Evolutionary conservation across 768 basidiomycete species (phyloP), one percentile per base, ranked within the genome.

Genomic region (Lactarius sp.): DNA sequence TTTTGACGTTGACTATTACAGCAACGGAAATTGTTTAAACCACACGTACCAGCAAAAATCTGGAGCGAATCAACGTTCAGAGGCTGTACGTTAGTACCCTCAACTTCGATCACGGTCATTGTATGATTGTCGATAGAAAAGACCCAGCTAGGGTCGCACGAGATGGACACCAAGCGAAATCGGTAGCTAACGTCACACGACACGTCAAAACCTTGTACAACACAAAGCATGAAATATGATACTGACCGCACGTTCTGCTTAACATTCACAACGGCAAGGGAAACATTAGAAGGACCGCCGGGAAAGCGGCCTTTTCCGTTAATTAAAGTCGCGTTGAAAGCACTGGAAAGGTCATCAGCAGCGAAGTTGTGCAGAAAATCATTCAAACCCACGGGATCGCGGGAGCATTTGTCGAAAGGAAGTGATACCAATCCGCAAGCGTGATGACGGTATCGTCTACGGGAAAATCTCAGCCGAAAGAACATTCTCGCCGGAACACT

Each of bases 261-360:
- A 27, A 86, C 81, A 42, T 75, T 75, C 64, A 85, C 71, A 4
- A 85, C 75, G 0, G 84, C 68, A 36, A 85, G 74, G 3, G 73
- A 66, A 3, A 72, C 68, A 2, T 22, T 39, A n/a, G 66, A 34
- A 5, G 82, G 78, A 4, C 82, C 82, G 8, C 74, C 77, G 7
- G 66, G 7, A 49, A 68, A 77, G 49, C 82, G 79, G 27, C 84
- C 84, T 7, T 69, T 68, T 0, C 83, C 83, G 51, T 85, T 85
- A 56, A 85, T 82, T 7, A 85, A 67, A 0, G 78, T 80, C 12
- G 82, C 72, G 60, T 82, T 70, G 1, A 77, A 59, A 22, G 53
- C n/a, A 20, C 55, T 58, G 6, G 4, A 56, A 44, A 39, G 5
- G 4, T 67, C 59, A 13, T 66, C 12, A 20, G 42, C 61, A 18